phyloP scores from a whole-genome alignment of 805 yeast species.

The Naumovozyma dairenensis region DNA sequence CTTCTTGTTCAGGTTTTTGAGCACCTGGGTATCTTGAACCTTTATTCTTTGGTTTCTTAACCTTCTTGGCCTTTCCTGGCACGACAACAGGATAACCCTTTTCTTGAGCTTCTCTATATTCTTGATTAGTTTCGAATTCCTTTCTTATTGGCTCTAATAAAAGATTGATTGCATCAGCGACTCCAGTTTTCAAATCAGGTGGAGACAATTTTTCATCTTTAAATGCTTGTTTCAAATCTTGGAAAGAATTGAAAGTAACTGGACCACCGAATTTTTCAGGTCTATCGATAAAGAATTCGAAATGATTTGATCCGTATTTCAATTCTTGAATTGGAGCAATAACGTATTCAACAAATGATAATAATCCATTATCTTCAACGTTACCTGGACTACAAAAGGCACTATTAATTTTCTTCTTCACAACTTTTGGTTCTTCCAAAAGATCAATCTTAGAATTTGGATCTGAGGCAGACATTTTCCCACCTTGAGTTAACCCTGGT shows the following conservation, averaged over 20 bases:
- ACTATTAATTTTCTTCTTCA: constrained; percentile 80
- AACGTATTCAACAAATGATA: constrained; percentile 78
- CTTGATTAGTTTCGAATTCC: constrained; percentile 49
- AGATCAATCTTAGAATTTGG: constrained; percentile 95
- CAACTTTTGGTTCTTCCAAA: constrained; percentile 77
- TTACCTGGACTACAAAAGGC: constrained; percentile 96
- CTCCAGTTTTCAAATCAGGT: constrained; percentile 89
- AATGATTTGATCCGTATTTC: constrained; percentile 46
- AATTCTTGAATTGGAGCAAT: constrained; percentile 79
- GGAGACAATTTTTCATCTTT: constrained; percentile 72
- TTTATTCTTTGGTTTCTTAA: constrained; percentile 73
- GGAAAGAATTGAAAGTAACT: constrained; percentile 58
- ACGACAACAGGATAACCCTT: constrained; percentile 80
- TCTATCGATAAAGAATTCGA: constrained; percentile 68
- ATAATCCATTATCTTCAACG: constrained; percentile 81
- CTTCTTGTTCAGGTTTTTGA: constrained; percentile 26
- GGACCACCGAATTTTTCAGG: constrained; percentile 98
- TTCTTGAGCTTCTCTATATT: constrained; percentile 62
- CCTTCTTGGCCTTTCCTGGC: constrained; percentile 50
- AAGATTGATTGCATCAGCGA: constrained; percentile 71
- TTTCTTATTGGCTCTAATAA: constrained; percentile 78
- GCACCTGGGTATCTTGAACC: constrained; percentile 86
- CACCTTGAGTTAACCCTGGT: constrained; percentile 94
- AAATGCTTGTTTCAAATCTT: constrained; percentile 61
- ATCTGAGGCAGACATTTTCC: constrained; percentile 97